Evolutionary conservation across 305 asterid genomes (phyloP), one percentile per base, ranked within the genome.

Genomic region (Petunia hybrid): DNA sequence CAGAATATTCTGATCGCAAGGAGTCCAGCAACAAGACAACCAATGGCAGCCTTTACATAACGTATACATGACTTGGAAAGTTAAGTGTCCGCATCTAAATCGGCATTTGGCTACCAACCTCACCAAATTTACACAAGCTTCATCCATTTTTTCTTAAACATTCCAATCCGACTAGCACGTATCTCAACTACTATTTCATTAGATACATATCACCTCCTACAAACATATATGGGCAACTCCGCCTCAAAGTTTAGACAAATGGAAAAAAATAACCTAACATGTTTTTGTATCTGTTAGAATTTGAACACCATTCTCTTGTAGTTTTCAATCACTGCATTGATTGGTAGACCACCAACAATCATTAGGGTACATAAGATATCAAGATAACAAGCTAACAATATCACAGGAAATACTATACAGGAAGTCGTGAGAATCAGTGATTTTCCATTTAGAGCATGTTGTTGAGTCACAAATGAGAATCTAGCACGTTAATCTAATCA

Each of bases 91-190:
- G 45, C 59, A 46, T 69, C 76, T 43, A 16, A 69, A 12, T 42
- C 75, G 8, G 7, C 56, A n/a, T 42, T 42, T 68, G 42, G 76
- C 13, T 8, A 4, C 83, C 64, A 53, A 73, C 40, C 39, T 74
- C 78, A 64, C 36, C 38, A 63, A 45, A 43, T 78, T 69, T 57
- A 62, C 76, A 4, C 31, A 62, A 74, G 69, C 83, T 82, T 82
- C 85, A 57, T 79, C 78, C 85, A 10, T 12, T 35, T 57, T 56
- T 78, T 22, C 31, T 22, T 22, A 22, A 22, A 22, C 31, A 22
- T 22, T 22, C 0, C 31, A 22, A 22, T 22, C 31, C 31, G 31
- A 22, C 31, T 22, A 22, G 31, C 31, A 22, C 31, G 0, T 22
- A 22, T 22, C 31, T 22, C 31, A 22, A 22, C 31, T 22, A 22